Evolutionary conservation across 2,329 filamentous ascomycete genomes (phyloP), one percentile per base, ranked within the genome.

Genomic region (Trichoderma koningiopsis): DNA sequence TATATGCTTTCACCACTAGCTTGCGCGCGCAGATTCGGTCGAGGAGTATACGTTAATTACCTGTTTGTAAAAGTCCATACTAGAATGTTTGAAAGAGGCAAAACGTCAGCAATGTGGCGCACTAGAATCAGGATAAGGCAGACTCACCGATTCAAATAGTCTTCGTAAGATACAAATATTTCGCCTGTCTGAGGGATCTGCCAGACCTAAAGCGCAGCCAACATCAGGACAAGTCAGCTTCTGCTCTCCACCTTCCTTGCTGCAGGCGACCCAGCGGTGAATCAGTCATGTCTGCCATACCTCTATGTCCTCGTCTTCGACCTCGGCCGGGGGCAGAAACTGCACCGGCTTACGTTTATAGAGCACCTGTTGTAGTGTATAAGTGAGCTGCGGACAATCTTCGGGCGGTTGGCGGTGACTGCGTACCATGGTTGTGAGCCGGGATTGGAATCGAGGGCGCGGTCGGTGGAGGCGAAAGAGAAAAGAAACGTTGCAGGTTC

Each of bases 261-360:
- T 62, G 35, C 24, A 1, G 33, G 27, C 13, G 37, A 29, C 27
- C 19, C 33, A 49, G 53, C 19, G 16, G 61, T 49, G 49, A 65
- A 47, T 19, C 56, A 60, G 31, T 40, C 31, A 33, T 5, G 43
- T 31, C 22, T 19, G 16, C 22, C 49, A 86, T 86, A 95, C 94
- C 87, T 98, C 94, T 74, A 88, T 86, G 76, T 92, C 89, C 73
- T 97, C 93, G 84, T 96, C 90, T 74, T 94, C 86, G 73, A 95
- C 88, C 64, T 87, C 83, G 27, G 92, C 91, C 59, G 86, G 85
- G 61, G 91, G 87, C 73, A 94, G 84, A 78, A 93, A 92, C 82
- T 92, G 90, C 77, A 98, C 94, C 69, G 94, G 94, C 82, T 98
- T 98, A 76, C 96, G 89, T 84, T 98, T 98, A 82, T 92, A 97